phyloP scores from a whole-genome alignment of 495 filamentous ascomycete species.

The Rhizodiscina lignyota region DNA sequence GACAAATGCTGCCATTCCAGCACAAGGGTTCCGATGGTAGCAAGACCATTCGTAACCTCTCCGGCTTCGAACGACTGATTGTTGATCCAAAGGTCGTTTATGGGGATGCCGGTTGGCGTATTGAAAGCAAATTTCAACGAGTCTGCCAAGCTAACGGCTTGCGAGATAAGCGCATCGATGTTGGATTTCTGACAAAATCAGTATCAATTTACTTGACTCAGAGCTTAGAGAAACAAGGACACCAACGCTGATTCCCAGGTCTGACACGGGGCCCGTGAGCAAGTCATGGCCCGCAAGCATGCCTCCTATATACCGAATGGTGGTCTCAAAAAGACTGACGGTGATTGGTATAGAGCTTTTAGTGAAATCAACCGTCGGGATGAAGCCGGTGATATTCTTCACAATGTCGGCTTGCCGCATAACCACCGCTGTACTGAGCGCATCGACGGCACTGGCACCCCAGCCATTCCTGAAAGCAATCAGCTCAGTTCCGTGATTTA shows the following conservation, averaged over 20 bases:
- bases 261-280: constrained; percentile 49
- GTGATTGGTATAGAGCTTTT: constrained; percentile 22
- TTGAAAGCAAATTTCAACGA: constrained; percentile 62
- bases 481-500: constrained; percentile 1
- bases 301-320: constrained; percentile 73
- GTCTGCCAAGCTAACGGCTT: constrained; percentile 55
- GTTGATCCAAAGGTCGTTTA: constrained; percentile 50
- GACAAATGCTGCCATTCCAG: constrained; percentile 77
- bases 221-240: no score
- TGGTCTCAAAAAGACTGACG: constrained; percentile 78
- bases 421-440: constrained; percentile 61
- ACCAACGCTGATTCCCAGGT: no score
- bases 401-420: constrained; percentile 57
- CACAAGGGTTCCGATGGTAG: constrained; percentile 27
- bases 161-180: constrained; percentile 40
- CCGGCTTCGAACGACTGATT: constrained; percentile 12
- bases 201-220: no score
- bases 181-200: no score
- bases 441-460: constrained; percentile 76
- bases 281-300: constrained; percentile 73
- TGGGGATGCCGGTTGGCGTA: constrained; percentile 59
- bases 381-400: constrained; percentile 48
- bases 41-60: constrained; percentile 14
- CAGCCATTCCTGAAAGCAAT: constrained; percentile 50
- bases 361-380: constrained; percentile 53